Percentiles rank a stretch among this genome's conserved stretches.
Conservation (phyloP, 2,329 filamentous ascomycete genomes). For the Daldinia eschscholtzii region DNA sequence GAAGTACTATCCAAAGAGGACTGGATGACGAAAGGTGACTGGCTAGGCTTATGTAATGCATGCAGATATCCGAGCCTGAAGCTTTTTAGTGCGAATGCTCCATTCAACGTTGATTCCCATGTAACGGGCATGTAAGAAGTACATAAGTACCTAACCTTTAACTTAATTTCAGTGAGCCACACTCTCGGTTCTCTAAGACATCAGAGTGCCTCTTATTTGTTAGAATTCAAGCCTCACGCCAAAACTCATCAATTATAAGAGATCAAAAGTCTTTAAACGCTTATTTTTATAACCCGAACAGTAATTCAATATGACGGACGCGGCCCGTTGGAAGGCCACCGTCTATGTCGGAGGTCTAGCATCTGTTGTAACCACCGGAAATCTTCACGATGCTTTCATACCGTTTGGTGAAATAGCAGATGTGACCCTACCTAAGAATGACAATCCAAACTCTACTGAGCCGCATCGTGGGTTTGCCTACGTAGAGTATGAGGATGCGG, state of each 20-base stretch:
- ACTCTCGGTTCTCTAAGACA: slow-evolving; percentile 8
- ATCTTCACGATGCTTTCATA: slow-evolving; percentile 90
- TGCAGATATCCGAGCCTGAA: background rate
- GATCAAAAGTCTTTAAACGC: slow-evolving; percentile 14
- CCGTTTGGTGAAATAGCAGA: slow-evolving; percentile 97
- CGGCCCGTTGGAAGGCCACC: slow-evolving; percentile 87
- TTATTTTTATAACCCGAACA: background rate
- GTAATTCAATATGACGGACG: slow-evolving; percentile 77
- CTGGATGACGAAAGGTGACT: background rate
- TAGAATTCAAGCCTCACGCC: slow-evolving; percentile 14
- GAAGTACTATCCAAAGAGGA: background rate
- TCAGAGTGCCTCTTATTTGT: slow-evolving; percentile 28
- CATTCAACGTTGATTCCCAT: background rate
- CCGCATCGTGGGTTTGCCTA: slow-evolving; percentile 94
- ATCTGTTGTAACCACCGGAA: slow-evolving; percentile 78
- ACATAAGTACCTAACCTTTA: background rate
- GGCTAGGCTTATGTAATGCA: background rate
- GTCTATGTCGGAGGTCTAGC: slow-evolving; percentile 93
- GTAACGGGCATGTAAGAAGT: background rate
- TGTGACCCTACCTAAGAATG: slow-evolving; percentile 89
- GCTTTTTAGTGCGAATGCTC: background rate
- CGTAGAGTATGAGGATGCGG: slow-evolving; percentile 88
- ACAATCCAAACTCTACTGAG: slow-evolving; percentile 81
- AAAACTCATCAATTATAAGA: slow-evolving; percentile 25
- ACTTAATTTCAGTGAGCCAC: slow-evolving; percentile 26